Base-by-base conservation (phyloP, 805 yeast species). In the Saturnispora gosingensis region DNA sequence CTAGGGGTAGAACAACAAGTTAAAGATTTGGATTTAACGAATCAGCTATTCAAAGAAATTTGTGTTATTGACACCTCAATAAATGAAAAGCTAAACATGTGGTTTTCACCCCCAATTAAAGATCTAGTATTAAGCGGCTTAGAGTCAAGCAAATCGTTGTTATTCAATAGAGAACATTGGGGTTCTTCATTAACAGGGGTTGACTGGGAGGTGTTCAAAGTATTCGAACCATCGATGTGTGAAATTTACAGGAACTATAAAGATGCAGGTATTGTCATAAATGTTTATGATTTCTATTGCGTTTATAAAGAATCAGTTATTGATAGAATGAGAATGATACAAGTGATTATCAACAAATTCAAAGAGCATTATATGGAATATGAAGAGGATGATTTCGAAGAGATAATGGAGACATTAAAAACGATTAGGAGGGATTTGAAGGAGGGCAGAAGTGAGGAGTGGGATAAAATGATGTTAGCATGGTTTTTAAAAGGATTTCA, bases 401-500 rank as follows among this genome's bases (percentile, higher is more conserved):
- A 35, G 3, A 36, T 28, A 24, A 20, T 51, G 35, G 38, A 36
- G 1, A 35, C 43, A 4, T 48, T 51, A 18, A 36, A 45, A 16
- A 36, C 59, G 2, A 50, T 51, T 50, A 52, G 18, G 27, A 28
- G 20, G 2, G 63, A 61, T 7, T 66, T 63, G 15, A 74, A 72
- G 5, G 66, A 63, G 1, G 65, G 61, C 6, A 66, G 63, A 16
- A 76, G 73, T 13, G 66, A 61, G 1, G 70, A 68, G 8, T 85
- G 93, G 88, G 83, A 82, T 44, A 76, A 78, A 54, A 59, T 82
- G 45, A 68, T 81, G 0, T 70, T 85, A 57, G 77, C 88, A 3
- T 79, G 93, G 79, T 89, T 89, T 62, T 68, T 85, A 54, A 90
- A 85, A 58, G 81, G 81, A 18, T 72, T 90, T 46, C 77, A 77